Evolutionary conservation across 2,329 filamentous ascomycete species (phyloP).

Genomic region (Ophiocordyceps sinensis): DNA sequence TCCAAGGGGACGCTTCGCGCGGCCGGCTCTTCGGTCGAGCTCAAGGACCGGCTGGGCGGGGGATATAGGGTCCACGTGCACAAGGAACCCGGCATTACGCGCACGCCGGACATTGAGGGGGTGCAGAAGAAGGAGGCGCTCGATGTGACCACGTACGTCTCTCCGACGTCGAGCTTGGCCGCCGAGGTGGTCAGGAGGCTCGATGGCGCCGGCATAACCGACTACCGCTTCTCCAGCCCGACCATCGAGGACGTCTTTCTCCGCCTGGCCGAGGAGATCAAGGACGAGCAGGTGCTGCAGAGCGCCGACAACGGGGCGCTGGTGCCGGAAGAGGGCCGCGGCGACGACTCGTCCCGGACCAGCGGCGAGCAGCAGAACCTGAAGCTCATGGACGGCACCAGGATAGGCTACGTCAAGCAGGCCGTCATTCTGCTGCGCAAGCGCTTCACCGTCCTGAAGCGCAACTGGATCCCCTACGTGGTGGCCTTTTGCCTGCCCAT

Average conservation of each 20-base stretch:
- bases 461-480: slow-evolving; percentile 64
- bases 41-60: slow-evolving; percentile 70
- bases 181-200: slow-evolving; percentile 57
- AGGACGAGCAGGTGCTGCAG: slow-evolving; percentile 29
- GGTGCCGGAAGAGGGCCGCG: slow-evolving; percentile 6
- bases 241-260: slow-evolving; percentile 91
- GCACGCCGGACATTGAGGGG: slow-evolving; percentile 36
- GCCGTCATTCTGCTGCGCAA: slow-evolving; percentile 64
- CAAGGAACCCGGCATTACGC: slow-evolving; percentile 35
- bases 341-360: slow-evolving; percentile 8
- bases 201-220: slow-evolving; percentile 49
- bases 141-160: slow-evolving; percentile 60
- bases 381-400: slow-evolving; percentile 51
- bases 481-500: slow-evolving; percentile 67
- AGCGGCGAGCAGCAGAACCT: slow-evolving; percentile 21
- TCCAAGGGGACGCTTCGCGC: slow-evolving; percentile 74
- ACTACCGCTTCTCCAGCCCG: slow-evolving; percentile 77
- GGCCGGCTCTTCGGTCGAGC: slow-evolving; percentile 68
- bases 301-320: slow-evolving; percentile 8
- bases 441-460: slow-evolving; percentile 59
- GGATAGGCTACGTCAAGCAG: slow-evolving; percentile 57
- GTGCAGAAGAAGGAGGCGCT: slow-evolving; percentile 45
- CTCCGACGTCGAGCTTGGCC: slow-evolving; percentile 54
- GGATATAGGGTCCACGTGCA: slow-evolving; percentile 73
- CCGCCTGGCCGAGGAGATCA: slow-evolving; percentile 68